phyloP scores from a whole-genome alignment of 2,329 filamentous ascomycete genomes.

The Tolypocladium pustulatum region DNA sequence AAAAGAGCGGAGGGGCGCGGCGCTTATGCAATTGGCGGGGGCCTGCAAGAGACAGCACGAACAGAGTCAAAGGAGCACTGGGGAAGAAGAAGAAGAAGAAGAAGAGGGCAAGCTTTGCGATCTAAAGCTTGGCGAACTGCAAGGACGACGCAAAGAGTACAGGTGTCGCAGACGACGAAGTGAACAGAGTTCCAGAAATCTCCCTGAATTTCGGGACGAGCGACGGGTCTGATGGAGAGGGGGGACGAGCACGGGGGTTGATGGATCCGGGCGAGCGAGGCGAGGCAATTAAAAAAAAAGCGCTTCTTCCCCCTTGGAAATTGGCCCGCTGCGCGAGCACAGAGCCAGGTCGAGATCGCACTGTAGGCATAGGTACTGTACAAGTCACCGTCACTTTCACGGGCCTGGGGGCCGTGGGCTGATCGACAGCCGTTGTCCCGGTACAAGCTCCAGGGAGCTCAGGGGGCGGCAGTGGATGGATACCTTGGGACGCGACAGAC shows the following conservation, averaged over 20 bases:
- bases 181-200: not conserved
- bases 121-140: not conserved
- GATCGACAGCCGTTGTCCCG: not conserved
- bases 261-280: conserved; percentile 8
- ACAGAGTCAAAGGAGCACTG: conserved; percentile 4
- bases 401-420: not conserved
- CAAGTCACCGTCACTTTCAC: not conserved
- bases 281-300: conserved; percentile 19
- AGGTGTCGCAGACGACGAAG: conserved; percentile 1
- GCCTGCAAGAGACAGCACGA: conserved; percentile 6
- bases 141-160: conserved; percentile 7
- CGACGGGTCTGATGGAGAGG: not conserved
- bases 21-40: conserved; percentile 26
- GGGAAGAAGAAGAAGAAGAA: conserved; percentile 9
- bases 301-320: conserved; percentile 12
- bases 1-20: conserved; percentile 11
- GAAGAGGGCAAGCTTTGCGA: conserved; percentile 14
- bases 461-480: not conserved
- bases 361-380: not conserved
- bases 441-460: not conserved
- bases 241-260: not conserved
- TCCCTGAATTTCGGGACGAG: not conserved
- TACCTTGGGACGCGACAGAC: not conserved
- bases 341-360: conserved; percentile 5
- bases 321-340: conserved; percentile 9